Conservation (phyloP, 2,329 filamentous ascomycete species). For the Fusarium pseudograminearum region DNA sequence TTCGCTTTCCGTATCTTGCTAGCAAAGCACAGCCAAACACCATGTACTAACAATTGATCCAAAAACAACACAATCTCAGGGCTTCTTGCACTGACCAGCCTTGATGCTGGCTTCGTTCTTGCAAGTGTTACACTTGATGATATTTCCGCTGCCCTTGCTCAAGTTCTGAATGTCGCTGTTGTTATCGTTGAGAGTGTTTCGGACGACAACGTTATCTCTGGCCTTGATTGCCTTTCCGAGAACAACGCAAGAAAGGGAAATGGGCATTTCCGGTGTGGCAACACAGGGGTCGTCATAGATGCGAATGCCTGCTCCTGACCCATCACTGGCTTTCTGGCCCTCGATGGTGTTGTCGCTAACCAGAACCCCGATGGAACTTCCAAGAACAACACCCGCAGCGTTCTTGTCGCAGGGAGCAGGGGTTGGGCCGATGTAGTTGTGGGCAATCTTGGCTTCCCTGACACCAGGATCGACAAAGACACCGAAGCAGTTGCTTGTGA, state of each 20-base stretch:
- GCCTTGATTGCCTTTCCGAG: slow-evolving; percentile 36
- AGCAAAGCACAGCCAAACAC: too few relatives aligned
- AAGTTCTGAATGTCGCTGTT: slow-evolving; percentile 43
- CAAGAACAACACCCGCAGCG: slow-evolving; percentile 46
- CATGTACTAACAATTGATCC: not conserved
- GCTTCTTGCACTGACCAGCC: slow-evolving; percentile 24
- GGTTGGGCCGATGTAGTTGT: slow-evolving; percentile 47
- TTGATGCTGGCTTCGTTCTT: slow-evolving; percentile 9
- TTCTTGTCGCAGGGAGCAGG: slow-evolving; percentile 27
- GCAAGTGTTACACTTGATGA: slow-evolving; percentile 46
- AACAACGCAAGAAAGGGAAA: slow-evolving; percentile 31
- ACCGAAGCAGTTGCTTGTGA: slow-evolving; percentile 50
- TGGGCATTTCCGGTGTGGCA: not conserved
- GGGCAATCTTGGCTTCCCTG: slow-evolving; percentile 45
- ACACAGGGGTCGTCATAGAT: slow-evolving; percentile 46
- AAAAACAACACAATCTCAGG: not conserved
- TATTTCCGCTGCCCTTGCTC: slow-evolving; percentile 38
- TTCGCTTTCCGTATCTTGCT: not conserved
- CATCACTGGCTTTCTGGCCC: slow-evolving; percentile 37
- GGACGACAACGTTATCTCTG: slow-evolving; percentile 45
- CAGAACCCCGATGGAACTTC: slow-evolving; percentile 46
- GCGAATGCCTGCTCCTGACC: slow-evolving; percentile 37
- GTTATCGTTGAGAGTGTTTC: slow-evolving; percentile 49
- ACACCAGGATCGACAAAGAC: slow-evolving; percentile 52
- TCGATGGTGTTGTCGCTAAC: slow-evolving; percentile 49